Base-by-base conservation (phyloP, 129 eudicot genomes). In the Centrapalus pauciflorus region DNA sequence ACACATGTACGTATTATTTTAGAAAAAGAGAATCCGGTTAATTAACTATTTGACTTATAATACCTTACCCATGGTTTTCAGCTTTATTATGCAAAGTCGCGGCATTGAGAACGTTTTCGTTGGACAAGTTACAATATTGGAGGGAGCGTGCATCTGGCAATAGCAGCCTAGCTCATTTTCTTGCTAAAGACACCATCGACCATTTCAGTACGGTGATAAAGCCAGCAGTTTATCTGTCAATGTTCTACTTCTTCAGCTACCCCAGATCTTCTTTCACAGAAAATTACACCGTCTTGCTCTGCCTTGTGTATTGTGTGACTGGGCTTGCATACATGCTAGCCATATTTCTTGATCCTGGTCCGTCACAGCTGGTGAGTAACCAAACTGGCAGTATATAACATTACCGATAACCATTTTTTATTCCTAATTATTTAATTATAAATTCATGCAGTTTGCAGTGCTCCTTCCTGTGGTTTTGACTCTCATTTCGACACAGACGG, bases 221-320 rank as follows among this genome's bases (percentile, higher is more conserved):
- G 84, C 98, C 98, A 2, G 80, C 78, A 26, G 89, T 92, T 54
- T 92, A 88, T 72, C 83, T 92, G 48, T 88, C 96, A 7, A 88
- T 85, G 95, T 92, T 81, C 54, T 92, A 83, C 61, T 92, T 88
- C 84, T 85, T 92, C 76, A 88, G 83, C 82, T 81, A 83, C 66
- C 96, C 96, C 3, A 85, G 96, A 69, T 92, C 98, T 49, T 74
- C 90, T 64, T 88, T 92, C 55, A 78, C 84, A 2, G 85, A 81
- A 55, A 92, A 92, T 58, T 92, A 92, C 49, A 19, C 76, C 2
- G 91, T 92, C 43, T 70, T 92, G 84, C 76, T 88, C 34, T 85
- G 89, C 69, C 98, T 92, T 26, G 96, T 88, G 55, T 92, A 92
- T 64, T 92, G 98, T 61, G 98, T 92, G 16, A 92, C 96, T 23